Base-by-base conservation (phyloP, 1,139 yeast species). In the Geotrichum bryndzae region DNA sequence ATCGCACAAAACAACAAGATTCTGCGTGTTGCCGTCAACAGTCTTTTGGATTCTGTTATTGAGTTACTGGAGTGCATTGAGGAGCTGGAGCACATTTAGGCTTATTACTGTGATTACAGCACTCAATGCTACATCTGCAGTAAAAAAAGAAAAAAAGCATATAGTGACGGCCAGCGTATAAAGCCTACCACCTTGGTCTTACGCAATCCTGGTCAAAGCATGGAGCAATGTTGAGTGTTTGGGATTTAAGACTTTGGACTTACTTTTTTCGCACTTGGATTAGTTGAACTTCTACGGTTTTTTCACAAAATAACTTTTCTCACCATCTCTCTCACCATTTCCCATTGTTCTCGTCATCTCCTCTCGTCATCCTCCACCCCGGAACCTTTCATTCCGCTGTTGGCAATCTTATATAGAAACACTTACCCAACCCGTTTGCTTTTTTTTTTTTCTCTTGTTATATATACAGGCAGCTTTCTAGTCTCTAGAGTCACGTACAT, bases 21-120 rank as follows among this genome's bases (percentile, higher is more conserved):
- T 2, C 78, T 87, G 54, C 75, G 94, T 66, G 92, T 87, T 8
- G 88, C 90, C 2, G 86, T 85, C 35, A 86, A 87, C 72, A 84
- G 84, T 66, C 80, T 85, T 46, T 77, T 87, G 64, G 92, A 87
- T 69, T 84, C 82, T 66, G 72, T 87, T 55, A 84, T 84, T 67
- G 83, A 89, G 1, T 80, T 85, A 1, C 77, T 86, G 10, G 92
- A 87, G 73, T 85, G 90, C 66, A 74, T 87, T 67, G 90, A 86
- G 59, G 84, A 82, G 68, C 82, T 86, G 70, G 86, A 82, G 27
- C 48, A 59, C 15, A 41, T 52, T 3, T 59, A 51, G 38, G 25
- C n/a, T 6, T 13, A n/a, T 41, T 11, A 31, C 41, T 35, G 15
- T 35, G 41, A 8, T 13, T 6, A 13, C 41, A 35, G 41, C 41